Evolutionary conservation across 1,284 basidiomycete species (phyloP), one percentile per base, ranked within the genome.

Genomic region (Sanguinoderma infundibulare): DNA sequence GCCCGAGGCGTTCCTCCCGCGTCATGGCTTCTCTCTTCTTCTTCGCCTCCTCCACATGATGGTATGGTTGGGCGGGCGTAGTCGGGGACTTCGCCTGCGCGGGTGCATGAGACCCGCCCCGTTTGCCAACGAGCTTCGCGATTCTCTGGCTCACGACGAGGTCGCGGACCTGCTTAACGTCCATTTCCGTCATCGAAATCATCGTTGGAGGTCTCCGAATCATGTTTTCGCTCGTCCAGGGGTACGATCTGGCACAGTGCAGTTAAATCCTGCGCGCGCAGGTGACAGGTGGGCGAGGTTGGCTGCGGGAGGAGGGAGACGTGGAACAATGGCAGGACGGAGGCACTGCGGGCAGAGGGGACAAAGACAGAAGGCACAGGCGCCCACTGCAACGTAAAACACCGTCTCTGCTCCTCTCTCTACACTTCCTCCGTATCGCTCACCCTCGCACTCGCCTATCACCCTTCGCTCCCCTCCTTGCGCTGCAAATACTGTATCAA

Each of bases 141-240:
- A 77, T 72, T 69, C 83, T 87, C 69, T 86, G 84, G 68, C 82
- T 79, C 14, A 78, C 77, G 28, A 91, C 76, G 63, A 86, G 74
- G 50, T 87, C 84, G 39, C 89, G 83, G 46, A 92, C 78, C 64
- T 91, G 89, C 75, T 91, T 87, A 34, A 93, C 87, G 72, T 92
- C 91, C 30, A 79, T 74, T 69, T 92, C 90, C 66, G 78, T 84
- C 83, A 93, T 86, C 26, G 82, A 81, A 65, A 93, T 89, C 62
- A 89, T 80, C 1, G 91, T 92, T 6, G 91, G 91, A 28, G 83
- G 79, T 57, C 90, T 80, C 57, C 91, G 86, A 71, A 93, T 90
- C 91, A 93, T 92, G 32, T 50, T 20, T 49, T 40, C 54, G 36
- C 35, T n/a, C 20, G 54, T 24, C 39, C 20, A 52, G 36, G 12